Conservation (phyloP, 23 red algal genomes). For the Agarophyton chilense region DNA sequence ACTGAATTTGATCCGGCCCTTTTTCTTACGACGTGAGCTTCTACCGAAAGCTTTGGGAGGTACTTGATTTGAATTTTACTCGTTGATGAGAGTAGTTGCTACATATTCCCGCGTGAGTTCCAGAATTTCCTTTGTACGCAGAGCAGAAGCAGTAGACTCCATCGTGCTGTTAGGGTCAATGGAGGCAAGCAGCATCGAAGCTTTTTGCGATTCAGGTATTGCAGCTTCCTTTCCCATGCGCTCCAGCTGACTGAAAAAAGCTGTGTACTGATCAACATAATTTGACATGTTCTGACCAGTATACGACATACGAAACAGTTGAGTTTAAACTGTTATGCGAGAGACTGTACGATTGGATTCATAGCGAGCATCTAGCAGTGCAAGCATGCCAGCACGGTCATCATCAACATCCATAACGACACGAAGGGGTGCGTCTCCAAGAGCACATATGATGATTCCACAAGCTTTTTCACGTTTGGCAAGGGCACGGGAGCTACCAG, state of each 20-base stretch:
- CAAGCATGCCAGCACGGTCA: not conserved
- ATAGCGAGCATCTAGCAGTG: too few species aligned
- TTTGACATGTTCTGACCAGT: constrained; percentile 30
- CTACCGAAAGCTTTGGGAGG: too few species aligned
- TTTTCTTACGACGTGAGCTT: too few species aligned
- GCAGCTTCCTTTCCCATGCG: too few species aligned
- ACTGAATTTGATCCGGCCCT: too few species aligned
- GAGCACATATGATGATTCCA: too few species aligned
- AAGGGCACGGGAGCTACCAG: not conserved
- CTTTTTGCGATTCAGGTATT: too few species aligned
- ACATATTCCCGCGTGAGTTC: too few species aligned
- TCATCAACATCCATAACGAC: constrained; percentile 42
- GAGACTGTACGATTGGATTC: constrained; percentile 11
- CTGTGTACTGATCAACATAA: constrained; percentile 27
- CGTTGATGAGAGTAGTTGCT: constrained; percentile 21
- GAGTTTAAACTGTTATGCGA: constrained; percentile 11
- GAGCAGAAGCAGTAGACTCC: too few species aligned
- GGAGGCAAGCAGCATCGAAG: too few species aligned
- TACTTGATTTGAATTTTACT: constrained; percentile 32
- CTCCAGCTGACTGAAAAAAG: constrained; percentile 12
- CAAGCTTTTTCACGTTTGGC: constrained; percentile 22
- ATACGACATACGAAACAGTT: constrained; percentile 40
- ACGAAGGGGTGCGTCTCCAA: constrained; percentile 17
- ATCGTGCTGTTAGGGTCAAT: too few species aligned
- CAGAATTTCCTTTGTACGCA: too few species aligned